phyloP scores from a whole-genome alignment of 1,139 yeast genomes.

The Magnusiomyces ingens region DNA sequence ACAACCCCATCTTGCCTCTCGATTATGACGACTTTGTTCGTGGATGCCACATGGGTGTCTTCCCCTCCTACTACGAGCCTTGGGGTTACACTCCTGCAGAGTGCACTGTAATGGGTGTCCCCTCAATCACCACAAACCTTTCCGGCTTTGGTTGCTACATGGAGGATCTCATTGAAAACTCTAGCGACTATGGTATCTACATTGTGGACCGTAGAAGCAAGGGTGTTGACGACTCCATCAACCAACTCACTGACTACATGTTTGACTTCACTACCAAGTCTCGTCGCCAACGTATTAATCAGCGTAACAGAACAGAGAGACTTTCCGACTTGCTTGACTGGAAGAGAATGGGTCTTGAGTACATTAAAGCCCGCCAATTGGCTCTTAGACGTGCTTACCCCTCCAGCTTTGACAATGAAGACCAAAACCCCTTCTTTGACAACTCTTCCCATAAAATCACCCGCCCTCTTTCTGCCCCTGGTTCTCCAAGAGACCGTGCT shows the following conservation, averaged over 20 bases:
- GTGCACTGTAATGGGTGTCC: constrained; percentile 99
- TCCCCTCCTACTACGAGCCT: constrained; percentile 97
- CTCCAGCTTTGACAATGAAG: constrained; percentile 49
- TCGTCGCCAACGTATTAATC: constrained; percentile 95
- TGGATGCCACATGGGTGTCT: constrained; percentile 96
- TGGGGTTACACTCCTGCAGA: constrained; percentile 99
- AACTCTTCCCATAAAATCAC: constrained; percentile 55
- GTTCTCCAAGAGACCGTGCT: constrained; percentile 62
- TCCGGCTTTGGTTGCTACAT: constrained; percentile 98
- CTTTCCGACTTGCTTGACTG: constrained; percentile 89
- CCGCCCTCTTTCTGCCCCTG: constrained; percentile 91
- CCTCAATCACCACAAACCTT: constrained; percentile 93
- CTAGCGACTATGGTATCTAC: constrained; percentile 93
- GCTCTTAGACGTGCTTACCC: constrained; percentile 93
- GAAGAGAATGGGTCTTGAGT: constrained; percentile 97
- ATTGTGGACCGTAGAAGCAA: constrained; percentile 93
- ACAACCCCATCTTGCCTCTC: constrained; percentile 85
- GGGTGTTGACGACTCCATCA: constrained; percentile 88
- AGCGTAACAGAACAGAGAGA: constrained; percentile 94
- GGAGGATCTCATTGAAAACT: constrained; percentile 95
- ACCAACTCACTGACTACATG: constrained; percentile 86
- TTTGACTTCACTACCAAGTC: constrained; percentile 81
- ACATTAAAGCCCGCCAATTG: constrained; percentile 88
- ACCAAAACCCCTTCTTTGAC: constrained; percentile 46
- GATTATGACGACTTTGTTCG: constrained; percentile 97